phyloP scores from a whole-genome alignment of 2,329 filamentous ascomycete species.

The Orbilia javanica region DNA sequence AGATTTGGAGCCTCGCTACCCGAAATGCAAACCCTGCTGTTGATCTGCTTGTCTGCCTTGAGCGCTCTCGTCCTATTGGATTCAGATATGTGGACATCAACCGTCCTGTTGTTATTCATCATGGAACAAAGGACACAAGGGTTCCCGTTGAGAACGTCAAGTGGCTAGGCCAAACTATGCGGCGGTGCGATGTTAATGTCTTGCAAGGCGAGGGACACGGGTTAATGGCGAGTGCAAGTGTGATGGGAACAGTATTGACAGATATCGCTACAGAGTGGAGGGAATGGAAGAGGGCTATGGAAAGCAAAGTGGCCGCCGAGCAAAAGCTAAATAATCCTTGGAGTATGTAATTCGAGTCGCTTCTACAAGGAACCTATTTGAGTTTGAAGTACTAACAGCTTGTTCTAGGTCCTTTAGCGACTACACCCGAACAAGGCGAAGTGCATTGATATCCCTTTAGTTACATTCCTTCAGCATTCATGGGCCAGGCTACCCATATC shows the following conservation, averaged over 20 bases:
- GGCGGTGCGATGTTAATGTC: constrained; percentile 88
- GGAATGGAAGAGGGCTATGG: constrained; percentile 77
- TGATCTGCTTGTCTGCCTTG: constrained; percentile 90
- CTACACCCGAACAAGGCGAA: constrained; percentile 52
- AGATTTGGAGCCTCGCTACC: constrained; percentile 94
- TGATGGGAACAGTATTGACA: constrained; percentile 94
- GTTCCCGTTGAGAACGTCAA: constrained; percentile 95
- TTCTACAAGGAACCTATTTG: neutral
- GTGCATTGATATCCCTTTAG: constrained; percentile 32
- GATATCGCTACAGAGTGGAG: constrained; percentile 97
- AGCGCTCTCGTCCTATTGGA: constrained; percentile 89
- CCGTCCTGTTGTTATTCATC: constrained; percentile 89
- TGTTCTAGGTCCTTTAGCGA: constrained; percentile 44
- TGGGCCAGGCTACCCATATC: neutral
- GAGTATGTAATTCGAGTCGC: constrained; percentile 31
- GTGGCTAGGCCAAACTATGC: constrained; percentile 95
- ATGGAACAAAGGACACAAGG: constrained; percentile 88
- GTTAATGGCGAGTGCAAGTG: constrained; percentile 90
- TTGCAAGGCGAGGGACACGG: constrained; percentile 94
- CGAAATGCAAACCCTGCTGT: constrained; percentile 92
- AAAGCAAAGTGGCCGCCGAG: constrained; percentile 47
- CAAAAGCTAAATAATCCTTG: constrained; percentile 48
- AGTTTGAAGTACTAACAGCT: constrained; percentile 13
- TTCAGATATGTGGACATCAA: constrained; percentile 98
- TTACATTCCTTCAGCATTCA: neutral